Percentiles rank a stretch among this genome's conserved stretches.
These are phyloP conservation scores for Sugiyamaella smithiae DNA, from an alignment of 805 yeast genomes.

Conservation along the genomic window DNA sequence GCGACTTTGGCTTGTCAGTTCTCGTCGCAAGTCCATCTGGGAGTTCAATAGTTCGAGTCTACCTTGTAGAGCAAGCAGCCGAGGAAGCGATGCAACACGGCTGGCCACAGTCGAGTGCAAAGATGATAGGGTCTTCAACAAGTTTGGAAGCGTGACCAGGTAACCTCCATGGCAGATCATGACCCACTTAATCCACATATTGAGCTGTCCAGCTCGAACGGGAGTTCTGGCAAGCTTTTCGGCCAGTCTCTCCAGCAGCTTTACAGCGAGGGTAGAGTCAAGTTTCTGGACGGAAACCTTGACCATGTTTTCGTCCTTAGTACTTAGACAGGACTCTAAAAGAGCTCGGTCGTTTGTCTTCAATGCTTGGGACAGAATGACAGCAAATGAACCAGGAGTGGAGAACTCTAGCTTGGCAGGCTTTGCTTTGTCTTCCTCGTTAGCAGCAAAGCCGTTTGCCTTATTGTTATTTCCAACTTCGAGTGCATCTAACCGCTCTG, in stretches of 20 bases:
- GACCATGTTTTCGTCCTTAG: constrained; percentile 50
- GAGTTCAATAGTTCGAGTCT: constrained; percentile 71
- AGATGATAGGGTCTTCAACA: constrained; percentile 53
- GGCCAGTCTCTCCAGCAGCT: constrained; percentile 47
- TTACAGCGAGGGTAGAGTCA: constrained; percentile 42
- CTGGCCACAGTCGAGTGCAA: constrained; percentile 56
- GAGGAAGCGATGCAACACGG: constrained; percentile 58
- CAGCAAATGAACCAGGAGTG: constrained; percentile 74
- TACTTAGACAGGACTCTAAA: constrained; percentile 73
- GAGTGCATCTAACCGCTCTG: constrained; percentile 39
- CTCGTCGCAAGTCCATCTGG: constrained; percentile 68
- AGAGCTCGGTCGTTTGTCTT: constrained; percentile 82
- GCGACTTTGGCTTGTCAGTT: constrained; percentile 39
- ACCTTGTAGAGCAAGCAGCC: constrained; percentile 79
- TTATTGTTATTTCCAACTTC: constrained; percentile 27
- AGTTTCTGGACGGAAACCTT: constrained; percentile 55
- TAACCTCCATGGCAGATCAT: constrained; percentile 68
- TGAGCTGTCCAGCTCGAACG: constrained; percentile 48
- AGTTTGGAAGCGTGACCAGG: constrained; percentile 49
- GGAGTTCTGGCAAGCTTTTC: constrained; percentile 52
- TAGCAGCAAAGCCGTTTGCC: constrained; percentile 20
- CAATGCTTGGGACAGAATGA: constrained; percentile 84
- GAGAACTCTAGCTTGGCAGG: constrained; percentile 44
- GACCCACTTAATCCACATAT: constrained; percentile 79
- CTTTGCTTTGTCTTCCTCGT: constrained; percentile 19